phyloP scores from a whole-genome alignment of 768 basidiomycete genomes.

The Phaeotremella skinneri region DNA sequence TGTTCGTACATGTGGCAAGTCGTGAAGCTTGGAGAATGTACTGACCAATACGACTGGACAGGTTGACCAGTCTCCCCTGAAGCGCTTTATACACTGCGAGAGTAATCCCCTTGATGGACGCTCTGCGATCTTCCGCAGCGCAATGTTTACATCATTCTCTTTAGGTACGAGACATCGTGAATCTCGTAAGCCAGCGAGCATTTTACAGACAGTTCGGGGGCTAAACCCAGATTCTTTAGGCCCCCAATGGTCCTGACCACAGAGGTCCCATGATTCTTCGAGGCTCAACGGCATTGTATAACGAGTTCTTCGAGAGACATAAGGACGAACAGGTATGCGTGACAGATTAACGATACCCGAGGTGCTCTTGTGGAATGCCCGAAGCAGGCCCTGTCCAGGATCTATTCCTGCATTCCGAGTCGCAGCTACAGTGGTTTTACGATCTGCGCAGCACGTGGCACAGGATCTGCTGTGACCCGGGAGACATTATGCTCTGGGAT shows the following conservation, averaged over 20 bases:
- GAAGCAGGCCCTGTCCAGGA: too few relatives aligned
- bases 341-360: too few relatives aligned
- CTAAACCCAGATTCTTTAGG: background rate
- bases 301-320: conserved; percentile 40
- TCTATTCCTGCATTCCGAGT: too few relatives aligned
- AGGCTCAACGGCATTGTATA: conserved; percentile 39
- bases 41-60: conserved; percentile 9
- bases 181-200: conserved; percentile 11
- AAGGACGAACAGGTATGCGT: conserved; percentile 19
- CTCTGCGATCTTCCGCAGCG: too few relatives aligned
- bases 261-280: conserved; percentile 46
- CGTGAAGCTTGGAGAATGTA: background rate
- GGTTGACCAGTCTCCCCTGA: conserved; percentile 26
- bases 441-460: too few relatives aligned
- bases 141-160: too few relatives aligned
- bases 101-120: too few relatives aligned
- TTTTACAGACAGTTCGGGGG: too few relatives aligned
- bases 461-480: too few relatives aligned
- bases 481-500: too few relatives aligned
- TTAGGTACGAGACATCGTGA: conserved; percentile 27
- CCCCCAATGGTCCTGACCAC: conserved; percentile 38
- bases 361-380: too few relatives aligned
- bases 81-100: conserved; percentile 1
- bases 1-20: conserved; percentile 7
- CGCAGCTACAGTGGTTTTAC: too few relatives aligned